Base-by-base conservation (phyloP, 176 grass and related monocot species). In the Ensete glaucum region DNA sequence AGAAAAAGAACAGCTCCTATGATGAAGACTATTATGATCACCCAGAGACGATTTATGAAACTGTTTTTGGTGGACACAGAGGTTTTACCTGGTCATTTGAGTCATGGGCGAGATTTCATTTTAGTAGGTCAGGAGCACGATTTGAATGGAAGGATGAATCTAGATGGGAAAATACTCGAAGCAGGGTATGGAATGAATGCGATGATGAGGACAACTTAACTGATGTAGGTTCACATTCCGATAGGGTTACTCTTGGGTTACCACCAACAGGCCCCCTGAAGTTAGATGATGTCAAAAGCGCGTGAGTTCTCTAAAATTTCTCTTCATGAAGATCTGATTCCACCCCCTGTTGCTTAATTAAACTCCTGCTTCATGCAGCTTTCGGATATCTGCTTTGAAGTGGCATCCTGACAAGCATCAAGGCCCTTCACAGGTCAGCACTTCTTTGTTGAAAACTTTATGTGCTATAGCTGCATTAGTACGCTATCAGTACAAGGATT, bases 321-420 rank as follows among this genome's bases (percentile, higher is more conserved):
- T 43, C 34, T 6, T 43, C 34, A 43, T 43, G 34, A 6, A 43
- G 4, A 43, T 43, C 34, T 56, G 65, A 20, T 58, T 65, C 69
- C 66, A 53, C 53, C 54, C 43, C 19, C 21, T 62, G 24, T 43
- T 23, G 53, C 8, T 20, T n/a, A 52, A 9, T 22, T 52, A n/a
- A 23, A 17, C 34, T 22, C 50, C 21, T 64, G 2, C 26, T 50
- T 25, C 9, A 21, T 86, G 68, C 80, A 92, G 92, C 55, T 96
- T 92, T 57, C 82, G 83, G 52, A 49, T 78, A 67, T 87, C 87
- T 68, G 92, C 92, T 56, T 76, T 96, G 23, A 91, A 90, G 79
- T 96, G 89, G 92, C 92, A 96, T 16, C 92, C 92, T 85, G 92
- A 96, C 77, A 89, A 77, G 75, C 92, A 96, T 78, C 77, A 73